These are phyloP conservation scores for Pseudopithomyces chartarum DNA, from an alignment of 2,329 filamentous ascomycete genomes.

Conservation along the genomic window DNA sequence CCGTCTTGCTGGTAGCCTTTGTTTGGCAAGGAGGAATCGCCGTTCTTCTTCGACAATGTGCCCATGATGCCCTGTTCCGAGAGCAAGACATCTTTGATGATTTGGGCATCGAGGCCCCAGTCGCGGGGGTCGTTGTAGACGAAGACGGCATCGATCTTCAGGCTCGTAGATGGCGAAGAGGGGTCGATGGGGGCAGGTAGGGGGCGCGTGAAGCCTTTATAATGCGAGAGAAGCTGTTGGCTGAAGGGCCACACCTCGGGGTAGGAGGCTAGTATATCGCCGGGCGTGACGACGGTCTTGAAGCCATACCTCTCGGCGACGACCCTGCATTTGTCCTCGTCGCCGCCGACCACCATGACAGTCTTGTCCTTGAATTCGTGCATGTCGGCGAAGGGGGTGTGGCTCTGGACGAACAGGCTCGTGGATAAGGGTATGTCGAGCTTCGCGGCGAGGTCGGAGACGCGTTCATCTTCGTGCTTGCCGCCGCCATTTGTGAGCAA, in stretches of 20 bases:
- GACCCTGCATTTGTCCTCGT: conserved; percentile 62
- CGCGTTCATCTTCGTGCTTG: conserved; percentile 75
- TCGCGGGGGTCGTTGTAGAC: conserved; percentile 96
- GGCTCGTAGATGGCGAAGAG: conserved; percentile 53
- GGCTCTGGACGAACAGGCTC: conserved; percentile 81
- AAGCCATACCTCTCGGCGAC: conserved; percentile 68
- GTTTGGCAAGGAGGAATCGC: conserved; percentile 66
- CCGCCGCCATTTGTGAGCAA: conserved; percentile 96
- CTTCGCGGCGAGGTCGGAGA: conserved; percentile 69
- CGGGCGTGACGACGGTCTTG: conserved; percentile 80
- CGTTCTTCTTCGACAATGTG: conserved; percentile 77
- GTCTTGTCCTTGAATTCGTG: conserved; percentile 62
- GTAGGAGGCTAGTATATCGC: conserved; percentile 77
- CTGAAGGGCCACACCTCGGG: conserved; percentile 85
- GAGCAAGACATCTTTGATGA: conserved; percentile 82
- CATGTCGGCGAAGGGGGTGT: conserved; percentile 80
- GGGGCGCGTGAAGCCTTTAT: conserved; percentile 61
- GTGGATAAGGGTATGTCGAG: conserved; percentile 68
- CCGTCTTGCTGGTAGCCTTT: conserved; percentile 80
- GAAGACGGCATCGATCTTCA: conserved; percentile 88
- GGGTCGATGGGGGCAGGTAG: conserved; percentile 59
- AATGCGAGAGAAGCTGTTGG: conserved; percentile 66
- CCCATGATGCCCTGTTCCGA: conserved; percentile 80
- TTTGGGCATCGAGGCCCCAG: conserved; percentile 88
- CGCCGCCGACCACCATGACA: conserved; percentile 55